Percentiles rank a stretch among this genome's conserved stretches.
These are phyloP conservation scores for Solanum piurae DNA, from an alignment of 257 asterid species.

Conservation along the genomic window DNA sequence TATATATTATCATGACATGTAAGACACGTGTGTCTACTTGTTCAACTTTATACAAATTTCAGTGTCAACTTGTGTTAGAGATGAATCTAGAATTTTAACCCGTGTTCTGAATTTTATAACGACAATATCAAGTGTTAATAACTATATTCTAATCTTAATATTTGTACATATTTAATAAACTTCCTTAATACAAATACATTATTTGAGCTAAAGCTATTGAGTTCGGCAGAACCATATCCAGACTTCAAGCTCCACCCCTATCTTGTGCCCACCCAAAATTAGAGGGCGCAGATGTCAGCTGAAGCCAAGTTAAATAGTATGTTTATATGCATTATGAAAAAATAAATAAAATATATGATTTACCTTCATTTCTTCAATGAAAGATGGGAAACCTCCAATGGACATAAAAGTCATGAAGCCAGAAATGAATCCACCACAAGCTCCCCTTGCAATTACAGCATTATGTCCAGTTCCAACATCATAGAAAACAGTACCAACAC, in stretches of 20 bases:
- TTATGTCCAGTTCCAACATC: constrained; percentile 45
- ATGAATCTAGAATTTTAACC: no score
- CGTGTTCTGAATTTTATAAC: neutral
- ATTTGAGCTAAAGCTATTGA: no score
- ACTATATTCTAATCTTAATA: no score
- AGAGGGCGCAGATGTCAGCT: neutral
- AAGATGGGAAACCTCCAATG: constrained; percentile 94
- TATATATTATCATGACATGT: neutral
- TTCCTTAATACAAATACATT: no score
- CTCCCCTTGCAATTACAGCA: constrained; percentile 68
- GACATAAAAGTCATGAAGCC: constrained; percentile 96
- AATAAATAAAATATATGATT: neutral
- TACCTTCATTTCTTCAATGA: constrained; percentile 93
- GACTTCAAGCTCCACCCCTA: no score
- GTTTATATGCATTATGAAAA: no score
- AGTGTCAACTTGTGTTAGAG: neutral
- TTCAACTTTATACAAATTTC: neutral
- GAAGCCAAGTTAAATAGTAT: no score
- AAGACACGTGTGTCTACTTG: neutral
- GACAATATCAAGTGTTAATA: no score
- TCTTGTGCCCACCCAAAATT: neutral
- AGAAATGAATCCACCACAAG: constrained; percentile 76
- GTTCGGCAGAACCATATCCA: no score
- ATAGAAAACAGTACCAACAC: constrained; percentile 71
- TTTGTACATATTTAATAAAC: no score